Evolutionary conservation across 2,329 filamentous ascomycete genomes (phyloP).

Genomic region (Ilyonectria destructans): DNA sequence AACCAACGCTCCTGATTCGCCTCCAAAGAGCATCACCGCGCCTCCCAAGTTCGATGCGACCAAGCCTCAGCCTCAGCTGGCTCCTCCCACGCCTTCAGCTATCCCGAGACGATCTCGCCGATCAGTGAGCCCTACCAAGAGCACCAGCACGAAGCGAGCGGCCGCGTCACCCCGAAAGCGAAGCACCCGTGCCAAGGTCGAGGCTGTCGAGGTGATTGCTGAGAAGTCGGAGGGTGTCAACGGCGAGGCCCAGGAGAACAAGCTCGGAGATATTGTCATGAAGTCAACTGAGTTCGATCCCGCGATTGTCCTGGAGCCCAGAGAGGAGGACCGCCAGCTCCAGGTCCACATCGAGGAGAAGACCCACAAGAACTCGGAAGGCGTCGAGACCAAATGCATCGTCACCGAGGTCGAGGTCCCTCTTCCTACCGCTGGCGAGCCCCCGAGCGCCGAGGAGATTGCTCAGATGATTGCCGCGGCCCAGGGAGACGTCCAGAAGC

Average conservation of each 20-base stretch:
- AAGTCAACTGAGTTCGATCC: conserved; percentile 69
- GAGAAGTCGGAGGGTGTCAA: conserved; percentile 52
- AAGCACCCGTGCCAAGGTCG: conserved; percentile 61
- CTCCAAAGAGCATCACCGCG: conserved; percentile 83
- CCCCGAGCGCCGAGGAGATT: conserved; percentile 84
- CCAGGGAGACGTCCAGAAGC: conserved; percentile 87
- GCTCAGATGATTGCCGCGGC: conserved; percentile 89
- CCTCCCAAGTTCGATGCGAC: conserved; percentile 84
- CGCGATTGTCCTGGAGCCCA: conserved; percentile 64
- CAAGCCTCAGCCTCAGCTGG: conserved; percentile 60
- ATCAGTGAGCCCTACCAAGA: conserved; percentile 73
- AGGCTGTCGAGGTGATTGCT: conserved; percentile 53
- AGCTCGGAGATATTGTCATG: conserved; percentile 56
- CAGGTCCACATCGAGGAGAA: conserved; percentile 81
- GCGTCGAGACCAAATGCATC: conserved; percentile 79
- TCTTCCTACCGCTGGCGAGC: conserved; percentile 69
- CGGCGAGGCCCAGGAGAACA: conserved; percentile 51
- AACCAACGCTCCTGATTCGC: conserved; percentile 74
- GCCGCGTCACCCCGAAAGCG: conserved; percentile 72
- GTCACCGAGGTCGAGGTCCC: conserved; percentile 85
- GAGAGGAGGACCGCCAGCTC: conserved; percentile 73
- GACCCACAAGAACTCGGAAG: conserved; percentile 67
- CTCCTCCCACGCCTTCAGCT: conserved; percentile 66
- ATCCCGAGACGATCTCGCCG: conserved; percentile 67
- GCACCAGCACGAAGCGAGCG: conserved; percentile 56